Conservation (phyloP, 345 rosid species). For the Gossypioides kirkii region DNA sequence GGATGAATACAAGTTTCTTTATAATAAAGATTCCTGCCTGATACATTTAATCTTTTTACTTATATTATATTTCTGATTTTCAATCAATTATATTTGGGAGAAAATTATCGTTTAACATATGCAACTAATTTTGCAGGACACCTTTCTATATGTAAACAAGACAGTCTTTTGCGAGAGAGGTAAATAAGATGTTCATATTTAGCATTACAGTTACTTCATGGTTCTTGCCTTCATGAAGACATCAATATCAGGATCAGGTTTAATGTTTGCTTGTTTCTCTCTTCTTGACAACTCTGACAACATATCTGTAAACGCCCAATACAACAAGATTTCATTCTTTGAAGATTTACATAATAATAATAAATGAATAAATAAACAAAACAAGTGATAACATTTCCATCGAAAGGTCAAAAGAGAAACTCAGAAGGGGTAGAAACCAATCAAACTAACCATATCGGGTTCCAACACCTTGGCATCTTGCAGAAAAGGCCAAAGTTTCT, state of each 20-base stretch:
- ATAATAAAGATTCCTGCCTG: background rate
- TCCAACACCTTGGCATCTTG: slow-evolving; percentile 81
- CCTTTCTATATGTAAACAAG: no score
- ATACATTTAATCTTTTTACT: background rate
- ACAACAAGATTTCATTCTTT: background rate
- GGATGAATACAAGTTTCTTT: background rate
- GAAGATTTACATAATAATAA: background rate
- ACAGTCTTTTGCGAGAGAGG: no score
- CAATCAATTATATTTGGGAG: background rate
- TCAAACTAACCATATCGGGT: slow-evolving; percentile 36
- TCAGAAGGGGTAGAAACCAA: background rate
- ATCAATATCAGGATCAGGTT: slow-evolving; percentile 78
- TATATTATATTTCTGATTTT: background rate
- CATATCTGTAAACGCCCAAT: slow-evolving; percentile 8
- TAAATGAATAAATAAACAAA: no score
- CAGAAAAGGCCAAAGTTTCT: slow-evolving; percentile 83
- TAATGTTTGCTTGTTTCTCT: slow-evolving; percentile 65
- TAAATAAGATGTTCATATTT: no score
- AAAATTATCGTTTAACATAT: no score
- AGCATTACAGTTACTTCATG: background rate
- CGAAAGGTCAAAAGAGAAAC: no score
- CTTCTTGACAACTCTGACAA: slow-evolving; percentile 24
- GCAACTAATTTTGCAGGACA: no score
- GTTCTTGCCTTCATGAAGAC: slow-evolving; percentile 74
- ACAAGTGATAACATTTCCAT: no score